Evolutionary conservation across 495 filamentous ascomycete genomes (phyloP).

Genomic region (Chlorociboria aeruginascens): DNA sequence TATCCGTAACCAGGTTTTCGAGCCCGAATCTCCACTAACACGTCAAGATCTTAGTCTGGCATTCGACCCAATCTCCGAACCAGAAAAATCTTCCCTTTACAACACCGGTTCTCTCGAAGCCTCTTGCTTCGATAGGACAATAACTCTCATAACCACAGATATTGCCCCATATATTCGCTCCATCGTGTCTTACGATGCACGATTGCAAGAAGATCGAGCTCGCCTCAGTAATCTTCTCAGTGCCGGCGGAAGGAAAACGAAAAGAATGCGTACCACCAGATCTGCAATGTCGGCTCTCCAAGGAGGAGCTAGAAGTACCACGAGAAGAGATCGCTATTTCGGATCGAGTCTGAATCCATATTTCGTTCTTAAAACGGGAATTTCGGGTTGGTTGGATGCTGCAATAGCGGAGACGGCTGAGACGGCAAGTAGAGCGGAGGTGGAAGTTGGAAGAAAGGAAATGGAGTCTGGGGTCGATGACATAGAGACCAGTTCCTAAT

Average conservation of each 20-base stretch:
- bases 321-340: constrained; percentile 71
- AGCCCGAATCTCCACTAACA: constrained; percentile 11
- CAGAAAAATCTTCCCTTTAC: constrained; percentile 23
- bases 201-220: constrained; percentile 52
- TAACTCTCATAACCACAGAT: constrained; percentile 53
- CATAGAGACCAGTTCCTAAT: background rate
- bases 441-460: background rate
- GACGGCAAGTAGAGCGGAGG: background rate
- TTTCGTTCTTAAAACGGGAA: constrained; percentile 54
- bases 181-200: constrained; percentile 65
- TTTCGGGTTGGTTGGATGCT: constrained; percentile 47
- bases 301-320: constrained; percentile 60
- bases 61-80: constrained; percentile 43
- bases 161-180: constrained; percentile 73
- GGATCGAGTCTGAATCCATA: constrained; percentile 48
- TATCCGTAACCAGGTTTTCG: constrained; percentile 5
- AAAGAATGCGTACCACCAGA: constrained; percentile 63
- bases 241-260: constrained; percentile 31
- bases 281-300: constrained; percentile 74
- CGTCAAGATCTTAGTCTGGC: constrained; percentile 36
- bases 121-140: constrained; percentile 62
- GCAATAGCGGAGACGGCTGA: constrained; percentile 7
- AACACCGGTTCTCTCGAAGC: constrained; percentile 19
- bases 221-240: constrained; percentile 48
- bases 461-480: background rate